Evolutionary conservation across 1,284 basidiomycete genomes (phyloP).

Genomic region (Porphyrellus sp.): DNA sequence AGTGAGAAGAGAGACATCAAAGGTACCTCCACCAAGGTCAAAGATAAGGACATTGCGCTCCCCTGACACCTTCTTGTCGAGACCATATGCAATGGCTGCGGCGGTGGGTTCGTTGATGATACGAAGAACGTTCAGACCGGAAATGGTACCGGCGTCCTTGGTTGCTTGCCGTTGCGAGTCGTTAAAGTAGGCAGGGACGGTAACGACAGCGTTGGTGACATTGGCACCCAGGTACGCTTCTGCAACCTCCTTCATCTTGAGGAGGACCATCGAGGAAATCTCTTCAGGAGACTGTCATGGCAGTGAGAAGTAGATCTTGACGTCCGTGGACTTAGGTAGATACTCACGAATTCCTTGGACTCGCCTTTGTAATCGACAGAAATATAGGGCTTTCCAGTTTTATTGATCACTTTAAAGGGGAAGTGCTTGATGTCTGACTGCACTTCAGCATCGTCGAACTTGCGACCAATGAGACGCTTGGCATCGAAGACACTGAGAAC

Average conservation of each 20-base stretch:
- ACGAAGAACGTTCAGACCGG: conserved; percentile 90
- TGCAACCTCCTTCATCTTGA: conserved; percentile 98
- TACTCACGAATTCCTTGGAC: conserved; percentile 85
- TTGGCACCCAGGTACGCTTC: conserved; percentile 91
- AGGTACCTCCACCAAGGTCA: conserved; percentile 98
- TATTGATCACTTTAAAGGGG: conserved; percentile 88
- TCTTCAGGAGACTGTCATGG: conserved; percentile 82
- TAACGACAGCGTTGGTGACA: conserved; percentile 88
- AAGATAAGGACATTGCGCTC: conserved; percentile 96
- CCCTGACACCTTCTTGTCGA: conserved; percentile 82
- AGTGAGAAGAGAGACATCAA: conserved; percentile 97
- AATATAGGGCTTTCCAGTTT: conserved; percentile 85
- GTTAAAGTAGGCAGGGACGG: conserved; percentile 97
- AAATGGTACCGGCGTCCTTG: conserved; percentile 90
- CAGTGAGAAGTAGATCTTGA: conserved; percentile 15
- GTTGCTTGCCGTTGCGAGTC: conserved; percentile 96
- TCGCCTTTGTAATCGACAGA: conserved; percentile 89
- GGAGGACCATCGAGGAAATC: conserved; percentile 95
- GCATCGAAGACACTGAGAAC: conserved; percentile 75
- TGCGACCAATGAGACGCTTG: conserved; percentile 88
- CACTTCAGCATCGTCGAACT: conserved; percentile 83
- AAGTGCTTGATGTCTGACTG: conserved; percentile 95
- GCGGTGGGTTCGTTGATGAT: conserved; percentile 97
- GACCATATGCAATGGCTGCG: conserved; percentile 93
- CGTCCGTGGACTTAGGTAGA: not conserved